phyloP scores from a whole-genome alignment of 805 yeast genomes.

The Jamesozyma rosinii region DNA sequence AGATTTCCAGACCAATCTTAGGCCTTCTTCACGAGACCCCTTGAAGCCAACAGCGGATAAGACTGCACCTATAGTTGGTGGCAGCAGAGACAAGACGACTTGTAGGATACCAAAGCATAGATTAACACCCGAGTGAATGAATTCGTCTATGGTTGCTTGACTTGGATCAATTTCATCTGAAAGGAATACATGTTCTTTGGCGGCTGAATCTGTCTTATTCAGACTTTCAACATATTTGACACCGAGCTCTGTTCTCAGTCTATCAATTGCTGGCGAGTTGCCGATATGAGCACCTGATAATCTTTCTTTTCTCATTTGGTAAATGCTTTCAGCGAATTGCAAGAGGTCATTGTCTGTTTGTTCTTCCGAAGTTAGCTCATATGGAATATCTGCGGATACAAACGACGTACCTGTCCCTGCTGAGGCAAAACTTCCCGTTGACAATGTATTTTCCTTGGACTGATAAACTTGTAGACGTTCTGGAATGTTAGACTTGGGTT shows the following conservation, averaged over 20 bases:
- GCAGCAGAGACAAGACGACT: conserved; percentile 79
- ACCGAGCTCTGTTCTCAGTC: conserved; percentile 41
- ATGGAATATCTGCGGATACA: conserved; percentile 28
- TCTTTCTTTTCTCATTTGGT: conserved; percentile 54
- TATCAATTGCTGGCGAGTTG: conserved; percentile 39
- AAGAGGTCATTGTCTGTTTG: conserved; percentile 43
- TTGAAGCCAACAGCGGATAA: conserved; percentile 84
- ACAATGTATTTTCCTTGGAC: conserved; percentile 5
- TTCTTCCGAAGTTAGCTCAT: conserved; percentile 32
- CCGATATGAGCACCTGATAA: conserved; percentile 64
- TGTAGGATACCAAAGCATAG: conserved; percentile 88
- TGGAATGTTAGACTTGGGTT: not conserved
- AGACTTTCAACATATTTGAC: conserved; percentile 14
- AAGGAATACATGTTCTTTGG: conserved; percentile 7
- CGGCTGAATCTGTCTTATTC: not conserved
- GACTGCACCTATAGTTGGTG: conserved; percentile 85
- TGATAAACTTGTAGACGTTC: conserved; percentile 1
- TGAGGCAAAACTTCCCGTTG: conserved; percentile 26
- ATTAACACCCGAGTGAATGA: conserved; percentile 82
- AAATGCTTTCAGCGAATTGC: conserved; percentile 47
- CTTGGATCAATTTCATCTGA: conserved; percentile 27
- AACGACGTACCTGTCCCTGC: conserved; percentile 33
- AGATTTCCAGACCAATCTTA: conserved; percentile 81
- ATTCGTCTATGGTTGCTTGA: conserved; percentile 66
- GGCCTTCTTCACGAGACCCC: conserved; percentile 78